These are phyloP conservation scores for Gynandropsis gynandra DNA, from an alignment of 345 rosid genomes.

Conservation along the genomic window DNA sequence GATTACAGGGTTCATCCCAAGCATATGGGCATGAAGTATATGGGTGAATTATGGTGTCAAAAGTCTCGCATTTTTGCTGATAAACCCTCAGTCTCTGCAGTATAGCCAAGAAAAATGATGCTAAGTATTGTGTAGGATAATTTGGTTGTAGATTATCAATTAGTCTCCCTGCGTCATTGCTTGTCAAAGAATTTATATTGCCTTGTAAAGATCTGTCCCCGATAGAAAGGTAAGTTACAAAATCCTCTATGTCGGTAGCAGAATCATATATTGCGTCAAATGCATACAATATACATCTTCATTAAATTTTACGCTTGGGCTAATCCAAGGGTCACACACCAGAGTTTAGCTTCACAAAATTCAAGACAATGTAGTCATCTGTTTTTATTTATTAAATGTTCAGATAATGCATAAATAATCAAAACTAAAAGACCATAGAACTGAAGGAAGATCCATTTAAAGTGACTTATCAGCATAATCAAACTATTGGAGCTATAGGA, in stretches of 20 bases:
- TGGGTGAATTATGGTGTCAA: slow-evolving; percentile 68
- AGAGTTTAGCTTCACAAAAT: not conserved
- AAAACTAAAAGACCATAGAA: slow-evolving; percentile 4
- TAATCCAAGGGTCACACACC: slow-evolving; percentile 16
- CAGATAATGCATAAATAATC: not conserved
- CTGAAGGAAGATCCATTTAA: slow-evolving; percentile 10
- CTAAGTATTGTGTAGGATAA: slow-evolving; percentile 20
- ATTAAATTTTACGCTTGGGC: slow-evolving; percentile 10
- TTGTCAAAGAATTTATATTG: not conserved
- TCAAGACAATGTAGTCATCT: too few species aligned
- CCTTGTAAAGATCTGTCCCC: not conserved
- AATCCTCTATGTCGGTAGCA: slow-evolving; percentile 3
- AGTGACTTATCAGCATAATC: not conserved
- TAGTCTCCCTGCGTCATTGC: slow-evolving; percentile 1
- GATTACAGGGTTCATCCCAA: slow-evolving; percentile 96
- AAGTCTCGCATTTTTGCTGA: slow-evolving; percentile 84
- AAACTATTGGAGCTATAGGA: slow-evolving; percentile 9
- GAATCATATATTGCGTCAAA: not conserved
- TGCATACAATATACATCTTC: slow-evolving; percentile 4
- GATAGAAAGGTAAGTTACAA: not conserved
- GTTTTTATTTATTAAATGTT: too few species aligned
- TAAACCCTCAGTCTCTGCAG: slow-evolving; percentile 69
- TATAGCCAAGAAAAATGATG: slow-evolving; percentile 9
- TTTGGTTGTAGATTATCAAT: slow-evolving; percentile 5
- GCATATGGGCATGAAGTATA: slow-evolving; percentile 84